A percentile compares a stretch with the other conserved stretches of the same genome.
phyloP scores from a whole-genome alignment of 768 basidiomycete genomes.

The Podaxis pistillaris region DNA sequence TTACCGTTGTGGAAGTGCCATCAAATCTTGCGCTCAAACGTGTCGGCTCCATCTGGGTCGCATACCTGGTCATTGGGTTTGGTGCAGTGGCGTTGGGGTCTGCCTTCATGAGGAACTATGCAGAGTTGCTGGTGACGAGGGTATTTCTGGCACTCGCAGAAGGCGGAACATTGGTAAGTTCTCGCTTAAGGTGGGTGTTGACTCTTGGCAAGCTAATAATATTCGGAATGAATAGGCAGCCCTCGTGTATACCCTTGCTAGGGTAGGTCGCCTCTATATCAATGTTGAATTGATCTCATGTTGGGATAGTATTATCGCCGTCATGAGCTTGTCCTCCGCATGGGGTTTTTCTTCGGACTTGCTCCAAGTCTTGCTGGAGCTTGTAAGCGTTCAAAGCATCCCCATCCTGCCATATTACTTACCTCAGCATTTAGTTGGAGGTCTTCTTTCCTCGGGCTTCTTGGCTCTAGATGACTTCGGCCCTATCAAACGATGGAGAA shows the following conservation, averaged over 20 bases:
- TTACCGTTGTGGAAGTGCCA: constrained; percentile 36
- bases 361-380: constrained; percentile 34
- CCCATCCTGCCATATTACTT: neutral
- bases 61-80: constrained; percentile 35
- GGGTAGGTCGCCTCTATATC: constrained; percentile 26
- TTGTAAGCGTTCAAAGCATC: constrained; percentile 24
- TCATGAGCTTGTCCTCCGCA: constrained; percentile 31
- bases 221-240: constrained; percentile 28
- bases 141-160: constrained; percentile 41
- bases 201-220: neutral
- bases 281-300: neutral
- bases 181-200: neutral
- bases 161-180: constrained; percentile 39
- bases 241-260: constrained; percentile 35
- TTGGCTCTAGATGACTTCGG: constrained; percentile 30
- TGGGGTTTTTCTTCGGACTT: constrained; percentile 35
- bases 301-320: constrained; percentile 32
- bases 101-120: constrained; percentile 36
- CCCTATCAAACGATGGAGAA: constrained; percentile 32
- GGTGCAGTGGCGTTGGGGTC: constrained; percentile 36
- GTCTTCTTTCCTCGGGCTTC: constrained; percentile 37
- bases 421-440: constrained; percentile 28
- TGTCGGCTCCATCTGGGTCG: constrained; percentile 38
- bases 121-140: constrained; percentile 33
- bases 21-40: constrained; percentile 41